These are phyloP conservation scores for Cytospora schulzeri DNA, from an alignment of 2,329 filamentous ascomycete genomes.

Conservation along the genomic window DNA sequence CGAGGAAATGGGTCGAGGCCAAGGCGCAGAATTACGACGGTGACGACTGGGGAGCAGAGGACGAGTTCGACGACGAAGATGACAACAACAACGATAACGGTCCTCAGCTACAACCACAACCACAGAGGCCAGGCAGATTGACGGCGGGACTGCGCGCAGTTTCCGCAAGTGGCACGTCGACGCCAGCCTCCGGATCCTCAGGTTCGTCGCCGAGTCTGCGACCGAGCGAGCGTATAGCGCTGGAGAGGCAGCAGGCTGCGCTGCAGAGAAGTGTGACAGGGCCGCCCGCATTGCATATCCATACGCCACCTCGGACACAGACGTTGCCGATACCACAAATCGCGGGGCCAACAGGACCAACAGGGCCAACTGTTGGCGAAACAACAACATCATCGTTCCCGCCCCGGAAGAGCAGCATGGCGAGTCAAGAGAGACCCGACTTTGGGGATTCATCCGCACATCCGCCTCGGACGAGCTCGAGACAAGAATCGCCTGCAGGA, in stretches of 20 bases:
- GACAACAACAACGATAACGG: constrained; percentile 47
- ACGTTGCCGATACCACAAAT: constrained; percentile 13
- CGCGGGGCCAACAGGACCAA: constrained; percentile 3
- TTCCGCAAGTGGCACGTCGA: constrained; percentile 19
- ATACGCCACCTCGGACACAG: constrained; percentile 26
- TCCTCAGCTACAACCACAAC: constrained; percentile 22
- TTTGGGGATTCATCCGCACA: constrained; percentile 22
- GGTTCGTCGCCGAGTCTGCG: constrained; percentile 23
- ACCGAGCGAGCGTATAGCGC: constrained; percentile 26
- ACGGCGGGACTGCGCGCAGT: constrained; percentile 24
- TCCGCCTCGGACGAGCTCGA: constrained; percentile 34
- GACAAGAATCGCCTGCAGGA: constrained; percentile 43
- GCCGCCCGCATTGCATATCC: constrained; percentile 31
- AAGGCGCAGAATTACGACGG: constrained; percentile 86
- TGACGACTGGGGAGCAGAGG: constrained; percentile 85
- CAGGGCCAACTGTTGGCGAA: constrained; percentile 22
- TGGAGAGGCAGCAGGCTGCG: constrained; percentile 25
- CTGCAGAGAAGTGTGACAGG: constrained; percentile 30
- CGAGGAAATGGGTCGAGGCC: constrained; percentile 92
- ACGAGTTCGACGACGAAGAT: constrained; percentile 64
- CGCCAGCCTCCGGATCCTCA: constrained; percentile 19
- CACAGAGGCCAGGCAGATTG: constrained; percentile 23
- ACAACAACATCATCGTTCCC: constrained; percentile 53
- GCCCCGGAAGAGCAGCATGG: constrained; percentile 64
- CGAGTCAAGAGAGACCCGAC: constrained; percentile 45